Conservation (phyloP, 371 early-diverging fungal species). For the Syncephalastrum sp. region DNA sequence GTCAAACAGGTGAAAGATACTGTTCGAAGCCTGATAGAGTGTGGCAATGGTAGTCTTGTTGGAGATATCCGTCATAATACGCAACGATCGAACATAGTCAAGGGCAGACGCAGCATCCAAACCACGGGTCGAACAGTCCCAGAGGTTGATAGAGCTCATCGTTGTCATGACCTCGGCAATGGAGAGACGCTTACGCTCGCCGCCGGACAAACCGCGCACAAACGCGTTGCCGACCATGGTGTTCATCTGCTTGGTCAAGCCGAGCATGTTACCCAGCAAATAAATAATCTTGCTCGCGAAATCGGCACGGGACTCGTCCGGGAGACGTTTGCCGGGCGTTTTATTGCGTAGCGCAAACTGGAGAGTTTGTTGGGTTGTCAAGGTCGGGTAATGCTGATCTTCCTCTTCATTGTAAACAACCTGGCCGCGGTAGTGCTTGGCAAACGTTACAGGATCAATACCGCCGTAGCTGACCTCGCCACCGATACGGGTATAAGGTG, state of each 20-base stretch:
- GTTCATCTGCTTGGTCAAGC: conserved; percentile 71
- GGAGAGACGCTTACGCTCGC: conserved; percentile 85
- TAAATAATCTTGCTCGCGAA: conserved; percentile 49
- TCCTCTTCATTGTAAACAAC: conserved; percentile 52
- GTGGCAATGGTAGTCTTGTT: conserved; percentile 65
- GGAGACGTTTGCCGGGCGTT: conserved; percentile 59
- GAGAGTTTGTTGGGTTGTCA: conserved; percentile 69
- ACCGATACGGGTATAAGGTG: conserved; percentile 31
- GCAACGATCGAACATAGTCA: conserved; percentile 69
- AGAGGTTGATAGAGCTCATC: conserved; percentile 68
- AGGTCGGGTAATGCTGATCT: conserved; percentile 39
- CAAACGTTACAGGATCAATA: conserved; percentile 34
- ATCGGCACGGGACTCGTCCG: conserved; percentile 33
- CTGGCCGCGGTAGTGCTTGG: conserved; percentile 41
- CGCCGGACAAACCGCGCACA: conserved; percentile 82
- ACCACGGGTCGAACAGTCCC: conserved; percentile 89
- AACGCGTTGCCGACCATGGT: conserved; percentile 84
- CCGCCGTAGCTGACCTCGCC: conserved; percentile 46
- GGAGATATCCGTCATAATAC: conserved; percentile 63
- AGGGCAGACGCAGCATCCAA: conserved; percentile 90
- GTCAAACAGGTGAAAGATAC: conserved; percentile 77
- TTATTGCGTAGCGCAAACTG: conserved; percentile 65
- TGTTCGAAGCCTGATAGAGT: conserved; percentile 72
- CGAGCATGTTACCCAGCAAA: conserved; percentile 67
- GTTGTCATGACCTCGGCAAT: conserved; percentile 88